Evolutionary conservation across 2,329 filamentous ascomycete genomes (phyloP).

Genomic region (Pochonia chlamydosporia): DNA sequence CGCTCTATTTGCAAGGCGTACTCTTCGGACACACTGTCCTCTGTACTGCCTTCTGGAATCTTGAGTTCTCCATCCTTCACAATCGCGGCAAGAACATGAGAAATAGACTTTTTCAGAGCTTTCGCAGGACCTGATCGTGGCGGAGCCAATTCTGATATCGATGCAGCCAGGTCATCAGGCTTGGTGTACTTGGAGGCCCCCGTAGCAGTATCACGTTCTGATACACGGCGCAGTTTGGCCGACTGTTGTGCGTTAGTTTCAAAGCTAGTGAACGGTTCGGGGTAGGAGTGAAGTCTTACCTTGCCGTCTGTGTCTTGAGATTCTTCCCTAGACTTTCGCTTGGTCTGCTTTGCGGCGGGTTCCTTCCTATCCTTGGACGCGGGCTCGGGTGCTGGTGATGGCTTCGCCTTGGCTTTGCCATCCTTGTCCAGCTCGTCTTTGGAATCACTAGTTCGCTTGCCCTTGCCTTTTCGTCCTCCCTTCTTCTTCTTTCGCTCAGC

Average conservation of each 20-base stretch:
- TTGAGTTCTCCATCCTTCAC: conserved; percentile 60
- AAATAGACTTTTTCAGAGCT: conserved; percentile 64
- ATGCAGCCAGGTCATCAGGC: conserved; percentile 45
- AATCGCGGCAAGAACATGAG: conserved; percentile 58
- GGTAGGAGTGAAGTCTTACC: conserved; percentile 28
- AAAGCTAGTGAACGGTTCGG: too few species aligned
- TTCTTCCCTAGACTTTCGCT: conserved; percentile 54
- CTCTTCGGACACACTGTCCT: conserved; percentile 59
- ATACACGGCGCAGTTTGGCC: conserved; percentile 46
- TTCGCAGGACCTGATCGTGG: conserved; percentile 64
- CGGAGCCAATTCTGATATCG: conserved; percentile 51
- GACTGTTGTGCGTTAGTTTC: conserved; percentile 24
- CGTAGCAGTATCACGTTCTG: conserved; percentile 39
- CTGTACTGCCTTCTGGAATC: conserved; percentile 57
- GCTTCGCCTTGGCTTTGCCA: conserved; percentile 24
- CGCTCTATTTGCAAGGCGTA: conserved; percentile 78
- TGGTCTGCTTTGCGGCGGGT: conserved; percentile 35
- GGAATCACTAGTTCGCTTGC: conserved; percentile 59
- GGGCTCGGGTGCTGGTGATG: conserved; percentile 34
- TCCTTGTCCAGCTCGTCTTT: conserved; percentile 54
- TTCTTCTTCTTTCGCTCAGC: conserved; percentile 51
- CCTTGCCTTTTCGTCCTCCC: conserved; percentile 57
- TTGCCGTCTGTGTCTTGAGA: conserved; percentile 47
- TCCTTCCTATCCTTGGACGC: conserved; percentile 45
- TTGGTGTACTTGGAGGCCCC: conserved; percentile 35